phyloP scores from a whole-genome alignment of 345 rosid genomes.

The Eucalyptus cloeziana region DNA sequence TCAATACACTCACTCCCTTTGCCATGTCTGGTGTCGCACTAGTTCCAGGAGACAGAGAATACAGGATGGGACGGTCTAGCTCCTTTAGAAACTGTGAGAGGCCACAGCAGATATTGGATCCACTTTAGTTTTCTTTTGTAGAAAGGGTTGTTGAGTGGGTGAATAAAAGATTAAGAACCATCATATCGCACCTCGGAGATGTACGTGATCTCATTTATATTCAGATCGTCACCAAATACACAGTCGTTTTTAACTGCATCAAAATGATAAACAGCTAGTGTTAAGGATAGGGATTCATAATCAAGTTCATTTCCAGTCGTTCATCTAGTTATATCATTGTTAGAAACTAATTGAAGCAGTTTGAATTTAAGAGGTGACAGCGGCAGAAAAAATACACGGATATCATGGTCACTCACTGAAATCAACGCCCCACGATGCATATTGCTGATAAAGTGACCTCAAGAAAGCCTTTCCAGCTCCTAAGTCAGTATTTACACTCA shows the following conservation, averaged over 20 bases:
- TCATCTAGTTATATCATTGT: neutral
- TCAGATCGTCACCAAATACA: slow-evolving; percentile 73
- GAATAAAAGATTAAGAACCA: neutral
- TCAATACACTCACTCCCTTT: slow-evolving; percentile 43
- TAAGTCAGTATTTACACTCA: slow-evolving; percentile 63
- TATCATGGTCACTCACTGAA: slow-evolving; percentile 35
- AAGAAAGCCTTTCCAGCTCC: slow-evolving; percentile 88
- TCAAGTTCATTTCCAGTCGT: neutral
- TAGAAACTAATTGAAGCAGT: neutral
- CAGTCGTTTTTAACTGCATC: slow-evolving; percentile 80
- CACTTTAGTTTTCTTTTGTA: neutral
- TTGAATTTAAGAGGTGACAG: neutral
- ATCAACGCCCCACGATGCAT: slow-evolving; percentile 93
- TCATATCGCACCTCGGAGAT: slow-evolving; percentile 50
- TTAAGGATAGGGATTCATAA: neutral
- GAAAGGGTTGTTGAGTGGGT: neutral
- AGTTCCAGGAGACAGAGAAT: slow-evolving; percentile 90
- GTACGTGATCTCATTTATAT: slow-evolving; percentile 43
- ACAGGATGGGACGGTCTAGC: slow-evolving; percentile 55
- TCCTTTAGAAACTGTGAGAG: slow-evolving; percentile 51
- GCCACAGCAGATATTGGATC: neutral
- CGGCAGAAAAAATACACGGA: neutral
- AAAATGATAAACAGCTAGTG: neutral
- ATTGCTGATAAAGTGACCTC: slow-evolving; percentile 72
- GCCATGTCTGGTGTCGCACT: slow-evolving; percentile 77